Conservation (phyloP, 257 asterid species). For the Vinca minor region DNA sequence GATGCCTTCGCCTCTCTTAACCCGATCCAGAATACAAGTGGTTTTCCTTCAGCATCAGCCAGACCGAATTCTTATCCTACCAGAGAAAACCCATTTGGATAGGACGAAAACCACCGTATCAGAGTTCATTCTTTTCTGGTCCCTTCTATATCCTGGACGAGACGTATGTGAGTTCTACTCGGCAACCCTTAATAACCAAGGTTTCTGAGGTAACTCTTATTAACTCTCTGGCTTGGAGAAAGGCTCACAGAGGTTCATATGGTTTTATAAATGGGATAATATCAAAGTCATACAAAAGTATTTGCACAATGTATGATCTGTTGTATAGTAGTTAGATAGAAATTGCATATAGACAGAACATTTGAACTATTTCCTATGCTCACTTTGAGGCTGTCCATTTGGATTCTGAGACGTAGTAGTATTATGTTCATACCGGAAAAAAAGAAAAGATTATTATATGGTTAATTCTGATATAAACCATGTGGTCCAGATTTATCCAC, state of each 20-base stretch:
- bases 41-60: slow-evolving; percentile 19
- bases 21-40: slow-evolving; percentile 39
- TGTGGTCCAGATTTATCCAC: too few species aligned
- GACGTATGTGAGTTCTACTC: background rate
- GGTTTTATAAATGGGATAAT: background rate
- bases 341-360: background rate
- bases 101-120: slow-evolving; percentile 10
- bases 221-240: background rate
- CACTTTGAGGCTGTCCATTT: background rate
- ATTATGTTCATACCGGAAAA: background rate
- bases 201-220: background rate
- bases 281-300: background rate
- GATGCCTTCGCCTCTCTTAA: slow-evolving; percentile 52
- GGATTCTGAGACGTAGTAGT: background rate
- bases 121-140: slow-evolving; percentile 4
- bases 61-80: slow-evolving; percentile 27
- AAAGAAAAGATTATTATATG: background rate
- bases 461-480: too few species aligned
- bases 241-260: background rate
- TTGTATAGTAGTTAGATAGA: background rate
- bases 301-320: background rate
- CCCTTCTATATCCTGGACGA: background rate
- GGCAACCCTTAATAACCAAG: background rate
- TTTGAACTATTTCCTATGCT: background rate
- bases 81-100: slow-evolving; percentile 72